These are phyloP conservation scores for Clathrus columnatus DNA, from an alignment of 768 basidiomycete genomes.

Conservation along the genomic window DNA sequence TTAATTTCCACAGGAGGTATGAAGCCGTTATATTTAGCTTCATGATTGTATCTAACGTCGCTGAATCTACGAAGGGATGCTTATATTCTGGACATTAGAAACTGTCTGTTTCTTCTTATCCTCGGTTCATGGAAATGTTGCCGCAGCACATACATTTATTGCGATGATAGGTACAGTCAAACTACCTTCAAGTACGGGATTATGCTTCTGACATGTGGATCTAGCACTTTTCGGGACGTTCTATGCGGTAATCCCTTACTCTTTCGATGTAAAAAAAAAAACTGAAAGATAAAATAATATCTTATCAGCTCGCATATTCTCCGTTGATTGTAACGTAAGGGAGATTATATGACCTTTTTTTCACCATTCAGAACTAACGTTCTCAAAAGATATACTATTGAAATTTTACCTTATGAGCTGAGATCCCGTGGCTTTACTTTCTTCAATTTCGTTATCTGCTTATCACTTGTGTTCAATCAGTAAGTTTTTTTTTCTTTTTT, in stretches of 20 bases:
- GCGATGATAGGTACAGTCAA: background rate
- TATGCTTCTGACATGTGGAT: background rate
- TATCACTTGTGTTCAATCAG: slow-evolving; percentile 37
- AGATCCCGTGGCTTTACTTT: slow-evolving; percentile 32
- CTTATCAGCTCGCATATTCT: slow-evolving; percentile 22
- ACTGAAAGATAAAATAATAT: background rate
- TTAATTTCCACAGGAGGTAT: slow-evolving; percentile 34
- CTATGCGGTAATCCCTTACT: no score
- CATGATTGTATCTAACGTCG: slow-evolving; percentile 25
- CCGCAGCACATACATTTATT: background rate
- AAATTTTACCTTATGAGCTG: slow-evolving; percentile 33
- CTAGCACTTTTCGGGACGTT: slow-evolving; percentile 14
- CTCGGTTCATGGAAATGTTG: slow-evolving; percentile 17
- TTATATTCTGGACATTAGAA: slow-evolving; percentile 31
- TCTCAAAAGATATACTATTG: slow-evolving; percentile 29
- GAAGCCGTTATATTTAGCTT: slow-evolving; percentile 15
- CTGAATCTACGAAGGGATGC: slow-evolving; percentile 26
- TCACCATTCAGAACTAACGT: slow-evolving; percentile 54
- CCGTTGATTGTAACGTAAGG: slow-evolving; percentile 32
- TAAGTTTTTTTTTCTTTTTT: slow-evolving; percentile 26
- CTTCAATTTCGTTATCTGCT: slow-evolving; percentile 31
- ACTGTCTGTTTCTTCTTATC: slow-evolving; percentile 28
- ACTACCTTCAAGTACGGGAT: background rate
- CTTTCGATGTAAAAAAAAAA: no score
- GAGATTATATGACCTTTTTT: slow-evolving; percentile 56